Evolutionary conservation across 306 rosid species (phyloP), one percentile per base, ranked within the genome.

Genomic region (Sesbania bispinosa): DNA sequence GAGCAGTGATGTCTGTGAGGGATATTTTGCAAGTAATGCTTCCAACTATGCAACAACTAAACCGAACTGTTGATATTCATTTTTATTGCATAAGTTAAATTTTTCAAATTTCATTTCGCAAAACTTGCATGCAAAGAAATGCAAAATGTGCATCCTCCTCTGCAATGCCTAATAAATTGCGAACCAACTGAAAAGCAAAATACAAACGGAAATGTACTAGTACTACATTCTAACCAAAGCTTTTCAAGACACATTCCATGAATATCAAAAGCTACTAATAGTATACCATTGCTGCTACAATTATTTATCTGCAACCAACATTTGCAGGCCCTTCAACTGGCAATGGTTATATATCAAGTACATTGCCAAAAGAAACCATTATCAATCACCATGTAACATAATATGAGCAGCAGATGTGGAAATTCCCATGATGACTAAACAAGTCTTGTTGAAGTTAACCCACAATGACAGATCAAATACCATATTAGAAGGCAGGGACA

Each of bases 391-490:
- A 24, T 8, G 54, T 24, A 39, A 2, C 14, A 2, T 19, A 21
- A 1, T 24, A 30, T 42, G 43, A 57, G 23, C 19, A 73, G 5
- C 20, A 33, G 7, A 43, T 24, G 30, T 65, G 23, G 24, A 78
- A 36, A 35, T 14, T 27, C 23, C 29, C 26, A 38, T 2, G 18
- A 19, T n/a, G 14, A 26, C 46, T 38, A 32, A 51, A 10, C 73
- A 53, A 29, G 1, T 32, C 5, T 36, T 32, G 18, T 48, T 14
- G 32, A 72, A 33, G 45, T 52, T 35, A 65, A 77, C 46, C 76
- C 57, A 65, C 52, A 61, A 24, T 11, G 13, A 54, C 59, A 67
- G 61, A 59, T 63, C 48, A 53, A 62, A 75, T 60, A 59, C 13
- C 46, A 47, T 39, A 52, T 18, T 48, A 71, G 61, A 48, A 33